Evolutionary conservation across 1,139 yeast genomes (phyloP).

Genomic region (Scheffersomyces quercinus): DNA sequence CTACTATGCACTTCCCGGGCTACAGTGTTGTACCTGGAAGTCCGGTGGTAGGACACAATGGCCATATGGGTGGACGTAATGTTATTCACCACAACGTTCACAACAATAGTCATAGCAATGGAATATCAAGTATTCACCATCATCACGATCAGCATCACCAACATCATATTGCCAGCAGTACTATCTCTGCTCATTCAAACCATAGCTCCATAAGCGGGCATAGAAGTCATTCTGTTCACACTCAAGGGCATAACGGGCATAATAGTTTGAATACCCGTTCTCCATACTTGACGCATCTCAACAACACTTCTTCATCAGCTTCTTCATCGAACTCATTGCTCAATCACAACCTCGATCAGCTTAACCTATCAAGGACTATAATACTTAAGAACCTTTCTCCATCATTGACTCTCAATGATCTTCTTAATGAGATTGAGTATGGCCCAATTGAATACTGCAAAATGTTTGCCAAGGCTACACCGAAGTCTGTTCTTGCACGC

Average conservation of each 20-base stretch:
- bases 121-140: slow-evolving; percentile 19
- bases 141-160: slow-evolving; percentile 16
- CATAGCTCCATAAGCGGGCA: too few relatives aligned
- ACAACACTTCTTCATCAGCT: slow-evolving; percentile 20
- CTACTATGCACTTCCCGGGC: slow-evolving; percentile 13
- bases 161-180: too few relatives aligned
- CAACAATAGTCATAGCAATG: background rate
- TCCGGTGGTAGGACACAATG: too few relatives aligned
- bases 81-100: background rate
- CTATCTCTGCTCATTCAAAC: too few relatives aligned
- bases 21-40: too few relatives aligned
- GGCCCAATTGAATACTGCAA: slow-evolving; percentile 49
- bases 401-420: slow-evolving; percentile 28
- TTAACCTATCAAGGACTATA: slow-evolving; percentile 41
- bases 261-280: slow-evolving; percentile 3
- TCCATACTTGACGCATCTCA: slow-evolving; percentile 21
- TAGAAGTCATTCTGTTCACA: slow-evolving; percentile 5
- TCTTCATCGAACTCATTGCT: slow-evolving; percentile 26
- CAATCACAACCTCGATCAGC: slow-evolving; percentile 28
- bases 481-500: slow-evolving; percentile 23
- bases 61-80: background rate
- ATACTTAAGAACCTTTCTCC: slow-evolving; percentile 32
- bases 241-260: slow-evolving; percentile 16
- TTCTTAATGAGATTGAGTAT: slow-evolving; percentile 36
- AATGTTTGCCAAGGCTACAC: slow-evolving; percentile 33